phyloP scores from a whole-genome alignment of 495 filamentous ascomycete genomes.

The Peziza echinospora region DNA sequence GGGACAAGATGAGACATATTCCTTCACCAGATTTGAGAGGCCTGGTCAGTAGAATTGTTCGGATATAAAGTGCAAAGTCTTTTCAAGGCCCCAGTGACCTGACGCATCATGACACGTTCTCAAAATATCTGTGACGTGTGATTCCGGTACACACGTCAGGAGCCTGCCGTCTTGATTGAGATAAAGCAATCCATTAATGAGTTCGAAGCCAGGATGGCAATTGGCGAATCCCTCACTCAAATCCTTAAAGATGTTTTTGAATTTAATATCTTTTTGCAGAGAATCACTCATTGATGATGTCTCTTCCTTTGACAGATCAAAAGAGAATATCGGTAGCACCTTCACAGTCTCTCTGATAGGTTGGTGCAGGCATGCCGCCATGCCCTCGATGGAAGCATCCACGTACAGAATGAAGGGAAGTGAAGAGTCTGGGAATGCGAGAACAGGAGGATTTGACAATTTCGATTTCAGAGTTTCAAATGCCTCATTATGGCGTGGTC shows the following conservation, averaged over 20 bases:
- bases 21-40: neutral
- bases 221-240: neutral
- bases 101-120: neutral
- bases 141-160: neutral
- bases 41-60: neutral
- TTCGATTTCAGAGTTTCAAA: neutral
- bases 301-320: neutral
- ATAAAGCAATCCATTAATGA: neutral
- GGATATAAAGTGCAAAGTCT: neutral
- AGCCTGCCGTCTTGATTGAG: neutral
- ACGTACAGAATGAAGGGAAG: neutral
- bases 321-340: neutral
- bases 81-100: neutral
- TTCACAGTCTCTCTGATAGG: neutral
- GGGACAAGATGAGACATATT: neutral
- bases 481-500: neutral
- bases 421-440: neutral
- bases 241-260: neutral
- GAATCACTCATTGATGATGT: neutral
- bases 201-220: neutral
- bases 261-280: neutral
- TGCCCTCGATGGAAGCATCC: neutral
- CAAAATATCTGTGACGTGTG: neutral
- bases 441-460: neutral
- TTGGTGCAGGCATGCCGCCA: neutral